Evolutionary conservation across 306 rosid genomes (phyloP).

Genomic region (Vigna unguiculata): DNA sequence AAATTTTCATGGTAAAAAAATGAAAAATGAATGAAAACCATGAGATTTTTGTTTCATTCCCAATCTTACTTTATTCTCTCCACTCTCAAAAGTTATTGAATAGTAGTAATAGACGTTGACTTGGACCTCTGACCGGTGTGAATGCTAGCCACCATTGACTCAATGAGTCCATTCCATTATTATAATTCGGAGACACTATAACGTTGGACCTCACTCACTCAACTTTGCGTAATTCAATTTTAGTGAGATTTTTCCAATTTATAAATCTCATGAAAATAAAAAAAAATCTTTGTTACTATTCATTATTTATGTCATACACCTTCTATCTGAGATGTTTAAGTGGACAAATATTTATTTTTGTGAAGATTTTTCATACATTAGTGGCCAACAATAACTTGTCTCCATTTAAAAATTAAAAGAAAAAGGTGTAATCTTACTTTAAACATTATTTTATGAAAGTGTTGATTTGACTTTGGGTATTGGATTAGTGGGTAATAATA

Average conservation of each 20-base stretch:
- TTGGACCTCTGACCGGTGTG: conserved; percentile 22
- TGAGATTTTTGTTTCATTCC: too few relatives aligned
- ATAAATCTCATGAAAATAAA: background rate
- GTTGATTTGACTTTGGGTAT: conserved; percentile 36
- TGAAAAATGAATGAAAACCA: too few relatives aligned
- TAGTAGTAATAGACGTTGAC: conserved; percentile 18
- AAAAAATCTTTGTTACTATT: background rate
- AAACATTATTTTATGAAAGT: background rate
- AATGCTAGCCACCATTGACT: conserved; percentile 28
- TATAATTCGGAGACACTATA: background rate
- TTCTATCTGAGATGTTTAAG: too few relatives aligned
- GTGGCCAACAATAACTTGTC: background rate
- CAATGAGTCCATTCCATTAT: background rate
- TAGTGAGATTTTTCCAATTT: background rate
- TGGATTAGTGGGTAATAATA: conserved; percentile 35
- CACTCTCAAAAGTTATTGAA: conserved; percentile 47
- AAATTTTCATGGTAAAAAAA: too few relatives aligned
- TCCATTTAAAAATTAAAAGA: background rate
- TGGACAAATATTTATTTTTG: too few relatives aligned
- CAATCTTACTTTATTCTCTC: conserved; percentile 25
- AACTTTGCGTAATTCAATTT: background rate
- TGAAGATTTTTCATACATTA: too few relatives aligned
- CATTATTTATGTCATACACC: too few relatives aligned
- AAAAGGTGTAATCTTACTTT: background rate
- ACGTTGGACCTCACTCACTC: background rate